Percentiles rank a stretch among this genome's conserved stretches.
These are phyloP conservation scores for Noccaea bulbosa DNA, from an alignment of 345 rosid genomes.

Conservation along the genomic window DNA sequence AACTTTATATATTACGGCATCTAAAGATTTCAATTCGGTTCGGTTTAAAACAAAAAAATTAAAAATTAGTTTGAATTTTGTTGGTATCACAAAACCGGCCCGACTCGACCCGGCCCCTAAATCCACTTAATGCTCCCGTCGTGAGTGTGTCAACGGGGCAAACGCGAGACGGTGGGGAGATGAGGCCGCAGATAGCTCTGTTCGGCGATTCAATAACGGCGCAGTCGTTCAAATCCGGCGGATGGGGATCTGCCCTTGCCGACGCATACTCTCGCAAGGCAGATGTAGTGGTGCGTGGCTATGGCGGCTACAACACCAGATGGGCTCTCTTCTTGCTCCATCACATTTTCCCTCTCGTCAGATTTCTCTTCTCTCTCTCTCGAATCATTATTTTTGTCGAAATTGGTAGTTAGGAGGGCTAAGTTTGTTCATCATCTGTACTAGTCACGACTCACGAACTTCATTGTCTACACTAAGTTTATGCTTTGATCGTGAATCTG, in stretches of 20 bases:
- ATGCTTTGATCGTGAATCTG: too few species aligned
- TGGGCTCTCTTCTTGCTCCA: constrained; percentile 90
- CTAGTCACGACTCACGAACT: too few species aligned
- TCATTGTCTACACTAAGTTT: too few species aligned
- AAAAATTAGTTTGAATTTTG: too few species aligned
- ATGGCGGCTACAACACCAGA: constrained; percentile 90
- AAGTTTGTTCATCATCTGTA: too few species aligned
- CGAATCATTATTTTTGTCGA: too few species aligned
- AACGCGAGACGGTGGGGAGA: constrained; percentile 19
- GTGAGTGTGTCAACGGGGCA: too few species aligned
- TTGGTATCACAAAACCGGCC: too few species aligned
- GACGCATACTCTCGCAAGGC: constrained; percentile 89
- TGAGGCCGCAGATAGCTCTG: constrained; percentile 71
- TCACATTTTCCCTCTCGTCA: constrained; percentile 73
- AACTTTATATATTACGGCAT: not conserved
- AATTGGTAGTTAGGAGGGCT: too few species aligned
- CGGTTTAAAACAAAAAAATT: not conserved
- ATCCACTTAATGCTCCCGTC: not conserved
- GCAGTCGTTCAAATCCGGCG: constrained; percentile 75
- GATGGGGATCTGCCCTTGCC: constrained; percentile 90
- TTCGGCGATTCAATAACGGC: constrained; percentile 93
- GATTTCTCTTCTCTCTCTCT: not conserved
- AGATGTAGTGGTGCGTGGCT: constrained; percentile 87
- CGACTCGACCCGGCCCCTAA: too few species aligned
- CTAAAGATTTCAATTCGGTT: not conserved